Evolutionary conservation across 1,284 basidiomycete species (phyloP).

Genomic region (Boletus semigastroideus): DNA sequence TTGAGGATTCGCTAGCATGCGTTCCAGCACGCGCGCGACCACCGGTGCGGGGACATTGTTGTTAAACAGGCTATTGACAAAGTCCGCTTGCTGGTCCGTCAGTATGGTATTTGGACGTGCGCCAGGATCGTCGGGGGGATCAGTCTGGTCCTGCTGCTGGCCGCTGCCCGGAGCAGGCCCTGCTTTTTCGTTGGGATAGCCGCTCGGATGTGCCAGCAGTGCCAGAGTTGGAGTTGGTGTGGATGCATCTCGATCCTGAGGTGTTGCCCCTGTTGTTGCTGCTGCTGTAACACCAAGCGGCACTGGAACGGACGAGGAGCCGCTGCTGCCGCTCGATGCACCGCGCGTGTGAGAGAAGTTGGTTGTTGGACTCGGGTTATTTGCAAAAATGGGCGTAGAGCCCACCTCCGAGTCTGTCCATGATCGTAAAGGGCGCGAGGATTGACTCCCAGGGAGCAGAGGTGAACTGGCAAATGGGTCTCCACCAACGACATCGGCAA

Average conservation of each 20-base stretch:
- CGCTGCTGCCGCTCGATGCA: constrained; percentile 3
- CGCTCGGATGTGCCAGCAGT: background rate
- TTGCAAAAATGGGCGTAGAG: background rate
- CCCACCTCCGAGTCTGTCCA: constrained; percentile 7
- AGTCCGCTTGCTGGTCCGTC: constrained; percentile 25
- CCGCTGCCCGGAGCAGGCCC: background rate
- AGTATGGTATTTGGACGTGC: constrained; percentile 2
- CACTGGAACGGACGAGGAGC: background rate
- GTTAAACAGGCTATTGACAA: constrained; percentile 17
- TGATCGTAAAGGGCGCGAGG: constrained; percentile 8
- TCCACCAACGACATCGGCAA: background rate
- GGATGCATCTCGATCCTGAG: background rate
- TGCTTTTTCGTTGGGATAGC: constrained; percentile 15
- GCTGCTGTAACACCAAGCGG: background rate
- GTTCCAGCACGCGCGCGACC: constrained; percentile 26
- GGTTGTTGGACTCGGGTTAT: background rate
- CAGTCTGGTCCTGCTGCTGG: background rate
- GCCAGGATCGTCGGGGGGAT: background rate
- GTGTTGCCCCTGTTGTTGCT: no score
- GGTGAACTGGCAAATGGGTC: constrained; percentile 8
- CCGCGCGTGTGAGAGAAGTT: background rate
- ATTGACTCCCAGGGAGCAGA: background rate
- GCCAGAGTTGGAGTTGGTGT: background rate
- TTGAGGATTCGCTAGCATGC: constrained; percentile 25
- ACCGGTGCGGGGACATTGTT: constrained; percentile 27